Evolutionary conservation across 805 yeast species (phyloP).

Genomic region (Suhomyces sp.): DNA sequence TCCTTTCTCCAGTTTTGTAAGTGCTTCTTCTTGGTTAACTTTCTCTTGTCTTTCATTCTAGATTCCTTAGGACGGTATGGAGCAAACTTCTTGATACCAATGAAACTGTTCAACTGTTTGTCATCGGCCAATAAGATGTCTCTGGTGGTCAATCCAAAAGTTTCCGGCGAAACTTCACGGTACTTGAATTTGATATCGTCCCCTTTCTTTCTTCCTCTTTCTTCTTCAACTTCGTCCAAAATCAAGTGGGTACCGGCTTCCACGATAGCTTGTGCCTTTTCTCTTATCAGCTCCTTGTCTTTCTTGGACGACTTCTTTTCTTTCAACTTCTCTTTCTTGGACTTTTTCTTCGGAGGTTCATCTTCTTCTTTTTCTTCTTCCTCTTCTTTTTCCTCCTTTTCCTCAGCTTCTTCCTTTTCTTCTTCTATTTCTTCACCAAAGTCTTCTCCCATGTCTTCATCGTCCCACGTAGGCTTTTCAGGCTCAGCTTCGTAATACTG

Average conservation of each 20-base stretch:
- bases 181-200: conserved; percentile 67
- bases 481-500: conserved; percentile 59
- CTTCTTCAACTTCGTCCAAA: conserved; percentile 61
- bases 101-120: conserved; percentile 73
- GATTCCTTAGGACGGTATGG: conserved; percentile 81
- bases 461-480: conserved; percentile 66
- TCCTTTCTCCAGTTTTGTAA: conserved; percentile 87
- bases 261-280: conserved; percentile 74
- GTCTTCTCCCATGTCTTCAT: conserved; percentile 32
- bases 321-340: conserved; percentile 54
- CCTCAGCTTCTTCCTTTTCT: conserved; percentile 18
- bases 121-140: conserved; percentile 93
- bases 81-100: conserved; percentile 89
- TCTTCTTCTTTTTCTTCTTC: conserved; percentile 12
- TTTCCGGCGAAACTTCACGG: conserved; percentile 92
- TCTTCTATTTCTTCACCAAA: conserved; percentile 22
- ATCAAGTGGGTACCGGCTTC: conserved; percentile 66
- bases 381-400: conserved; percentile 13
- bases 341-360: conserved; percentile 33
- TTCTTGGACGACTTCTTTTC: conserved; percentile 59
- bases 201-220: conserved; percentile 54
- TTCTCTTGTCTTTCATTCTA: conserved; percentile 73
- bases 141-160: conserved; percentile 78
- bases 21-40: conserved; percentile 77
- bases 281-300: conserved; percentile 58